Evolutionary conservation across 768 basidiomycete genomes (phyloP), one percentile per base, ranked within the genome.

Genomic region (Suillus americanus): DNA sequence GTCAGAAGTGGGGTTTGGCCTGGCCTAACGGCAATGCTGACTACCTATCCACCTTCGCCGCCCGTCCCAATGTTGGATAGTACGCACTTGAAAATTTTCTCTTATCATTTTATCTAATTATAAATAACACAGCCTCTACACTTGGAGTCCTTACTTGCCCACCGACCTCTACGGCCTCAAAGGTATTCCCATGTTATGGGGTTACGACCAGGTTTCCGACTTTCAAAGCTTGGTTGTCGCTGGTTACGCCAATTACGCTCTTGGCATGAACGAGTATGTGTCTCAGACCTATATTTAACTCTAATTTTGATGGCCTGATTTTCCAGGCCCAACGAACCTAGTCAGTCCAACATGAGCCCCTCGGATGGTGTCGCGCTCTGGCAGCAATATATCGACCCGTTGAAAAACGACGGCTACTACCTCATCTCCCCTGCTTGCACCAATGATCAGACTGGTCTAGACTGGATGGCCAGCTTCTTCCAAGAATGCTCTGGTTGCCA

Each of bases 191-290:
- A 90, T 90, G 89, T 74, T 92, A 1, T 94, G 91, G 91, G 88
- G 89, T 65, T 68, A 73, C 8, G 79, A 82, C 35, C 81, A 90
- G 62, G 71, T 81, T 30, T 66, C 61, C 8, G 79, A 83, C 18
- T 90, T 90, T 73, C 68, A 79, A 63, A 72, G 72, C 2, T 64
- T 77, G 50, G 83, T 88, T 37, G 76, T 81, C 56, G 66, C 73
- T 18, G 86, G 85, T 45, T 86, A 89, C 69, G 83, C 86, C 61
- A 69, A 76, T 28, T 70, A 71, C 61, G 85, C 81, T 46, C 67
- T 90, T 25, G 89, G 87, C 61, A 76, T 83, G 72, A 97, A 97
- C 71, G 95, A 95, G 94, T 94, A 64, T 13, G 87, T 66, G 59
- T 5, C n/a, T 3, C 5, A 7, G 10, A 7, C 7, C 37, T 60